Evolutionary conservation across 108 stramenopile species (phyloP).

Genomic region (Skeletonema potamos): DNA sequence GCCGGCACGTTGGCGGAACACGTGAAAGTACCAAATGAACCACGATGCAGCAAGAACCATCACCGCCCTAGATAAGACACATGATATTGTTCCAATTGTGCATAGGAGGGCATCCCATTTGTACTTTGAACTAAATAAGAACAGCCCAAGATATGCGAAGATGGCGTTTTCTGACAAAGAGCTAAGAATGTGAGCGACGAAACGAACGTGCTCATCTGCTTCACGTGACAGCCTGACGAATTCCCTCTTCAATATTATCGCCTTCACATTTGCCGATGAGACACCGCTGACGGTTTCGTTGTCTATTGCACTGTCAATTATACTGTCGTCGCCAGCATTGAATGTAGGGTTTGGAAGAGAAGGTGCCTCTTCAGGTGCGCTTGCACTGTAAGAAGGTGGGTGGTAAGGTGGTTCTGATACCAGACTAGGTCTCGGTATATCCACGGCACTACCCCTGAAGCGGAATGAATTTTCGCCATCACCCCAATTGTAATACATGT

Average conservation of each 20-base stretch:
- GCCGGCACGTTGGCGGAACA: conserved; percentile 36
- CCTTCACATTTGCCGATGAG: conserved; percentile 33
- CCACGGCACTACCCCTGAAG: conserved; percentile 37
- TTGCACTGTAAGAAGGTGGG: background rate
- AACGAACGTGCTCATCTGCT: conserved; percentile 77
- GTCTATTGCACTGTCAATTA: background rate
- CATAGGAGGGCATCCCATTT: conserved; percentile 64
- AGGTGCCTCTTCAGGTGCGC: background rate
- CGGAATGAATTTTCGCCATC: conserved; percentile 23
- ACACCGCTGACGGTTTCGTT: conserved; percentile 6
- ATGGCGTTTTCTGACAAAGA: conserved; percentile 80
- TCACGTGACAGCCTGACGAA: conserved; percentile 44
- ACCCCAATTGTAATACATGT: conserved; percentile 36
- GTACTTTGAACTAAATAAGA: conserved; percentile 78
- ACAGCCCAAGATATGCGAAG: conserved; percentile 87
- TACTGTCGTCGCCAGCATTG: background rate
- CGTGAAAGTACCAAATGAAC: conserved; percentile 59
- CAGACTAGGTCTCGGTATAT: conserved; percentile 19
- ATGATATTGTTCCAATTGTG: conserved; percentile 58
- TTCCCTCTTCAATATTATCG: conserved; percentile 36
- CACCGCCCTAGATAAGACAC: conserved; percentile 64
- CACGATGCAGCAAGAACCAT: conserved; percentile 68
- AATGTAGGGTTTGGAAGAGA: background rate
- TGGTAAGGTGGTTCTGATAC: background rate
- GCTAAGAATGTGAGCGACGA: conserved; percentile 78